Base-by-base conservation (phyloP, 345 rosid genomes). In the Kernera saxatilis region DNA sequence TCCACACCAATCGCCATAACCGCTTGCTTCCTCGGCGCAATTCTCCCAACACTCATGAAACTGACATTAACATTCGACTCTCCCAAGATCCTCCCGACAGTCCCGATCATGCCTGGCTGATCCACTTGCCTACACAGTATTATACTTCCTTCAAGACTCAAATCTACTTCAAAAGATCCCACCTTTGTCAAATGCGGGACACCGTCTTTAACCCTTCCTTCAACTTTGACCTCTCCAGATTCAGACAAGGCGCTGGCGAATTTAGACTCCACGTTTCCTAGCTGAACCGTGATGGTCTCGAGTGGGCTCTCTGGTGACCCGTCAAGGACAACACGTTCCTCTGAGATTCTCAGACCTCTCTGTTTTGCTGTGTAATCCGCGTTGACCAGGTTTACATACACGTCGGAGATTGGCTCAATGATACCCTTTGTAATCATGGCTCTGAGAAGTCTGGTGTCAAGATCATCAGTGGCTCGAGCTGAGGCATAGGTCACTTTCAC, bases 41-140 rank as follows among this genome's bases (percentile, higher is more conserved):
- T 80, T 82, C 97, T 85, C 4, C 94, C 97, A n/a, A 88, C 97
- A 7, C 88, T 90, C 93, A 86, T 88, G 81, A 90, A 90, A 59
- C 86, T 86, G 54, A 90, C 92, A 61, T 90, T 90, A 17, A 90
- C 94, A 43, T 90, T 90, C 57, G 86, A 90, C 74, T 81, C 85
- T 11, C 92, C 97, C 61, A 90, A 67, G 32, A 90, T 77, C 58
- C 85, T 90, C 13, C 94, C 94, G 0, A 90, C 92, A 21, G 22
- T 82, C 15, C 92, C 97, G 2, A 90, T 88, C 93, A 88, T 90
- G 9, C 94, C 94, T 0, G 97, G 94, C 65, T 88, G 97, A 78
- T 90, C 97, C 4, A 90, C 85, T 71, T 90, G 94, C 49, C 97
- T 79, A 79, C 97, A 90, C 14, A 88, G 82, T 30, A 90, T 82